Conservation (phyloP, 352 stramenopile genomes). For the Chrysophaeum taylorii region DNA sequence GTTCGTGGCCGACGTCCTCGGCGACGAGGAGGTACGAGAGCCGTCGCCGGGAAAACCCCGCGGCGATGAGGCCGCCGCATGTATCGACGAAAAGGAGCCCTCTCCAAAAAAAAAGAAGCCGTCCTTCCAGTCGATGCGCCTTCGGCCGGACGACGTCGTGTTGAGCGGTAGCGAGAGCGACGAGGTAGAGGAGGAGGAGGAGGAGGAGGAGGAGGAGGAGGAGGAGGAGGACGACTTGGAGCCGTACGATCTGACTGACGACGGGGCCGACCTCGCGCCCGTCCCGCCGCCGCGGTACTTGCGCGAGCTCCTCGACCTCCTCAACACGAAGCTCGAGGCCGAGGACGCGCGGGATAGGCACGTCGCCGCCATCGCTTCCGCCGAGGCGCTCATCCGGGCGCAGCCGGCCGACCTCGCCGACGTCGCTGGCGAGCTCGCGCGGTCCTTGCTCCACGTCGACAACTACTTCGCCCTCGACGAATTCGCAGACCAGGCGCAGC, state of each 20-base stretch:
- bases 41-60: no score
- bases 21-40: no score
- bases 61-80: neutral
- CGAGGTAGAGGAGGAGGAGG: neutral
- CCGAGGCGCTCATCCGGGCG: constrained; percentile 15
- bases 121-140: neutral
- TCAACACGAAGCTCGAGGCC: neutral
- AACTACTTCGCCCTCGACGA: constrained; percentile 29
- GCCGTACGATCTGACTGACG: constrained; percentile 26
- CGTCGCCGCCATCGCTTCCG: constrained; percentile 15
- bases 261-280: constrained; percentile 18
- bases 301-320: constrained; percentile 21
- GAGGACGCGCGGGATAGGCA: constrained; percentile 23
- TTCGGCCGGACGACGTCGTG: neutral
- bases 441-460: constrained; percentile 21
- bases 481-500: constrained; percentile 9
- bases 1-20: neutral
- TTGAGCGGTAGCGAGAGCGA: neutral
- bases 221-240: constrained; percentile 14
- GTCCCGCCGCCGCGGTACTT: constrained; percentile 22
- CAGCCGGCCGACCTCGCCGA: constrained; percentile 18
- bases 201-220: neutral
- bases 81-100: no score
- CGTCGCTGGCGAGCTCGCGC: constrained; percentile 18
- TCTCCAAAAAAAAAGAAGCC: neutral